Conservation (phyloP, 257 asterid species). For the Solanum clarkiae region DNA sequence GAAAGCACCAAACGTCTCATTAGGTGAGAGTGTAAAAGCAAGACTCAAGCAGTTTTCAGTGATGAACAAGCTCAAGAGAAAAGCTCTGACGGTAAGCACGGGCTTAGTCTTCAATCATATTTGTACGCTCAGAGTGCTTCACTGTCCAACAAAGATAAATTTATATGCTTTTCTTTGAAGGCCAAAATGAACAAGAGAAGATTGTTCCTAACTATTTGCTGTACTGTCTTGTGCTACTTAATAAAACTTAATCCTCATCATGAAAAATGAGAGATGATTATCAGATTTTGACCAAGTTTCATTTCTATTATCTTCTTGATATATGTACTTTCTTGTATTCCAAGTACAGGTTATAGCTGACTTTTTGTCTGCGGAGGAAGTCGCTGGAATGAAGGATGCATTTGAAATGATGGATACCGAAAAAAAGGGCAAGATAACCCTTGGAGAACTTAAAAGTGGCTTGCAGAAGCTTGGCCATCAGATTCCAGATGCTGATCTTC, state of each 20-base stretch:
- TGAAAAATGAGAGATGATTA: background rate
- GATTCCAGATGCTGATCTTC: slow-evolving; percentile 35
- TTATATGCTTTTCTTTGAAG: background rate
- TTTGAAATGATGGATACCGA: slow-evolving; percentile 40
- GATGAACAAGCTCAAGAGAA: slow-evolving; percentile 62
- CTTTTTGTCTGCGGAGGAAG: slow-evolving; percentile 62
- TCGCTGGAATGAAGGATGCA: slow-evolving; percentile 53
- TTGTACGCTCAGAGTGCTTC: background rate
- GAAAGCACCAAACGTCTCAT: slow-evolving; percentile 55
- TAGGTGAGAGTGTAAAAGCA: slow-evolving; percentile 70
- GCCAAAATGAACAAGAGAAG: background rate
- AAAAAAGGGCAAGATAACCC: slow-evolving; percentile 34
- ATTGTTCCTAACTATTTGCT: background rate
- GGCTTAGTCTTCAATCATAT: background rate
- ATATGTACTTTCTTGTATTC: background rate
- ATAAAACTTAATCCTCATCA: background rate
- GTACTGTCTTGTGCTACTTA: background rate
- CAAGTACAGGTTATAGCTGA: slow-evolving; percentile 47
- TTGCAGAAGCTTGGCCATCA: slow-evolving; percentile 52
- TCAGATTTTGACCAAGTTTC: background rate
- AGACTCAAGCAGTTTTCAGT: slow-evolving; percentile 61
- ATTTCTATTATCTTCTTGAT: background rate
- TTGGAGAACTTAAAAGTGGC: slow-evolving; percentile 40
- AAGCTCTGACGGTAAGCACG: slow-evolving; percentile 42
- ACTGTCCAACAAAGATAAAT: background rate